Conservation (phyloP, 2,329 filamentous ascomycete genomes). For the Arthrobotrys sphaeroides region DNA sequence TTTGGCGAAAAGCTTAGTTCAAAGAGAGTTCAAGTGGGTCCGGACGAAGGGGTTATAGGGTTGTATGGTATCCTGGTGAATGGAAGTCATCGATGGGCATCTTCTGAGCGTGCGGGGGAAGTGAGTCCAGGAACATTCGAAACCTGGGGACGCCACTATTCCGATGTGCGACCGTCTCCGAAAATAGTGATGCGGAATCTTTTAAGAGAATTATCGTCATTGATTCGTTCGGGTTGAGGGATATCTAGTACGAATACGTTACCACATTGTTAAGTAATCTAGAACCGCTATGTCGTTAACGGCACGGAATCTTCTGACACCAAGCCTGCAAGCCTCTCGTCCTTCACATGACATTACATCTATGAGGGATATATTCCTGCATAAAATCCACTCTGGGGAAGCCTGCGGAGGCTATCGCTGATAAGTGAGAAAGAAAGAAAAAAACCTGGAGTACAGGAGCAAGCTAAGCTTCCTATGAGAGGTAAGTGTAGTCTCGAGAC, state of each 20-base stretch:
- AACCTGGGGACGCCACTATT: conserved; percentile 9
- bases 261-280: conserved; percentile 24
- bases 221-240: conserved; percentile 12
- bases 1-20: conserved; percentile 12
- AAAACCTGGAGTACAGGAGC: conserved; percentile 27
- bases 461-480: conserved; percentile 14
- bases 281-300: conserved; percentile 8
- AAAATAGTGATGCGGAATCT: not conserved
- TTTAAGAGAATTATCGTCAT: not conserved
- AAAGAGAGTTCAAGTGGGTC: not conserved
- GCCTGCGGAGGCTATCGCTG: conserved; percentile 39
- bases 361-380: conserved; percentile 38
- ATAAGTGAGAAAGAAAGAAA: not conserved
- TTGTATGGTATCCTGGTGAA: conserved; percentile 9
- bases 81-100: not conserved
- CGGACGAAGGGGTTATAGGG: conserved; percentile 9
- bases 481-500: conserved; percentile 14
- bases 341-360: conserved; percentile 32
- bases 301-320: conserved; percentile 15
- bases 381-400: conserved; percentile 38
- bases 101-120: conserved; percentile 14
- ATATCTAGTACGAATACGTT: conserved; percentile 12
- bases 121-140: not conserved
- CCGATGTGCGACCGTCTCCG: conserved; percentile 15
- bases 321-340: conserved; percentile 7